Evolutionary conservation across 192 early-diverging fungal species (phyloP).

Genomic region (Coemansia sp.): DNA sequence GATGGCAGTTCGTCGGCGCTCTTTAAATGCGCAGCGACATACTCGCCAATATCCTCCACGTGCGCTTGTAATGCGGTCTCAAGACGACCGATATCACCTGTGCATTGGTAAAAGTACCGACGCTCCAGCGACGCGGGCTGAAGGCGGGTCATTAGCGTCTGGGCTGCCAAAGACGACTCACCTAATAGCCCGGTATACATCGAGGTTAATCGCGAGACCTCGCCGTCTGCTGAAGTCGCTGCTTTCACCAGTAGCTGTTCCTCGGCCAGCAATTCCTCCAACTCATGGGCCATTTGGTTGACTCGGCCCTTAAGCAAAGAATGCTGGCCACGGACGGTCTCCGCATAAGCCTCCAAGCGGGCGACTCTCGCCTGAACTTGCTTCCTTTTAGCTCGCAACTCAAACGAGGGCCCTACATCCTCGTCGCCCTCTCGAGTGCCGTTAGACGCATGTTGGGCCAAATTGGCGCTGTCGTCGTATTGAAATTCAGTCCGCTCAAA

Average conservation of each 20-base stretch:
- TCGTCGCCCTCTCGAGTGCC: background rate
- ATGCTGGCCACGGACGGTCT: slow-evolving; percentile 18
- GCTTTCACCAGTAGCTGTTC: slow-evolving; percentile 23
- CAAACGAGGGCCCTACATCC: slow-evolving; percentile 15
- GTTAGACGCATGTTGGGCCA: background rate
- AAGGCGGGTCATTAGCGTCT: slow-evolving; percentile 15
- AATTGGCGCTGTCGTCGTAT: background rate
- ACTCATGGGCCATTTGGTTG: slow-evolving; percentile 28
- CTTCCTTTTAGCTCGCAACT: slow-evolving; percentile 11
- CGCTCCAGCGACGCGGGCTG: background rate
- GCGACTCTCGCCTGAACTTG: slow-evolving; percentile 2
- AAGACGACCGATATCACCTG: slow-evolving; percentile 12
- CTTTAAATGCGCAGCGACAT: slow-evolving; percentile 5
- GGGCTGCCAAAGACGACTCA: slow-evolving; percentile 26
- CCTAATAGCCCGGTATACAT: slow-evolving; percentile 27
- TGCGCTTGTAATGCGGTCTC: background rate
- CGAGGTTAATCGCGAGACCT: slow-evolving; percentile 27
- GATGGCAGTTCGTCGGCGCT: slow-evolving; percentile 23
- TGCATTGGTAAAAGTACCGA: slow-evolving; percentile 34
- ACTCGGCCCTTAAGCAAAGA: slow-evolving; percentile 16
- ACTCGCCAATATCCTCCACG: slow-evolving; percentile 8
- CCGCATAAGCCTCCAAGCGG: slow-evolving; percentile 12
- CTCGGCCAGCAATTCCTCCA: slow-evolving; percentile 26
- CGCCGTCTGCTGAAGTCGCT: slow-evolving; percentile 21
- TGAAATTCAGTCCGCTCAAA: slow-evolving; percentile 29